Percentiles rank a stretch among this genome's conserved stretches.
Conservation (phyloP, 768 basidiomycete species). For the Lactarius psammicola region DNA sequence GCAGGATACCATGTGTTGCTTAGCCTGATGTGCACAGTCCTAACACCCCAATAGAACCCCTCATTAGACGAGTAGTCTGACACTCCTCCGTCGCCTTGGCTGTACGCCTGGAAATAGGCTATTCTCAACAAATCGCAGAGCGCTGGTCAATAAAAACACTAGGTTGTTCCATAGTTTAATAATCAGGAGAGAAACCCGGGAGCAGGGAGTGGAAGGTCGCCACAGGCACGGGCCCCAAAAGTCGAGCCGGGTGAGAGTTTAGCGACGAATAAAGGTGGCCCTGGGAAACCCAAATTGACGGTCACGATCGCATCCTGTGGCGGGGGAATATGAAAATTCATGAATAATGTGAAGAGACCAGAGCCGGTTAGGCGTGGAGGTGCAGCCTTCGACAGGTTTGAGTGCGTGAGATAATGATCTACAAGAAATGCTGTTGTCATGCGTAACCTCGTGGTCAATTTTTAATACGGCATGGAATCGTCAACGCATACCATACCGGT, state of each 20-base stretch:
- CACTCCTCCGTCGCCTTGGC: not conserved
- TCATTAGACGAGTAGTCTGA: conserved; percentile 9
- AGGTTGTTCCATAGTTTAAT: conserved; percentile 2
- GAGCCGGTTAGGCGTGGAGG: conserved; percentile 12
- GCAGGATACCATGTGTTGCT: conserved; percentile 22
- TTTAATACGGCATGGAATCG: not conserved
- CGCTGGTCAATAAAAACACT: conserved; percentile 8
- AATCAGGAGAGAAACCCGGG: not conserved
- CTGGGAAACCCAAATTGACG: not conserved
- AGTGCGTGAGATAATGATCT: conserved; percentile 15
- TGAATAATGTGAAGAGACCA: conserved; percentile 17
- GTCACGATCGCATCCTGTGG: conserved; percentile 16
- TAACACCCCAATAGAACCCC: not conserved
- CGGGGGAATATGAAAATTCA: conserved; percentile 17
- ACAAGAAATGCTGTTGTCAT: conserved; percentile 26
- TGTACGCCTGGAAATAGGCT: not conserved
- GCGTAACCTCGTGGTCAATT: conserved; percentile 18
- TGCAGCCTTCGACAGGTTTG: not conserved
- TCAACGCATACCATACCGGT: conserved; percentile 11
- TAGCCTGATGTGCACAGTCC: conserved; percentile 5
- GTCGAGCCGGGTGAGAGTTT: not conserved
- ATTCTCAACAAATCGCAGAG: not conserved
- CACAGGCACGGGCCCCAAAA: not conserved
- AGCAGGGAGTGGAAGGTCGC: not conserved
- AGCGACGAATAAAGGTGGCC: conserved; percentile 12